These are phyloP conservation scores for Cicer chorassanicum DNA, from an alignment of 306 rosid genomes.

Conservation along the genomic window DNA sequence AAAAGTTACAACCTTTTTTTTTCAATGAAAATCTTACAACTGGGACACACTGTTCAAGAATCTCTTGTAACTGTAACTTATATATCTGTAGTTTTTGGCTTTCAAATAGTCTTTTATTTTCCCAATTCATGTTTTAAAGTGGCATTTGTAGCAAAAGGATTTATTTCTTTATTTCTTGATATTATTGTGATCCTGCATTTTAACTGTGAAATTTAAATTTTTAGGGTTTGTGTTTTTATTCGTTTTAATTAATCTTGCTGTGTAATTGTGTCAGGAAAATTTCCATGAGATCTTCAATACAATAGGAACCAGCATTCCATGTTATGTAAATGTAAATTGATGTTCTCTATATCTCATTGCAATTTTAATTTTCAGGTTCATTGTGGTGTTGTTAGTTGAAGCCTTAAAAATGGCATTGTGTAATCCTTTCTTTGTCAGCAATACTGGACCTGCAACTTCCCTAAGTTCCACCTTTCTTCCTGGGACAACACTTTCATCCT, in stretches of 20 bases:
- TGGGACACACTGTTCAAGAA: constrained; percentile 6
- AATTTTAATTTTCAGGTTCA: constrained; percentile 45
- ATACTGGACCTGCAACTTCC: constrained; percentile 44
- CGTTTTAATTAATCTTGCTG: not conserved
- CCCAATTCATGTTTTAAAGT: constrained; percentile 31
- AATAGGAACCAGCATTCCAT: not conserved
- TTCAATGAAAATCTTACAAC: not conserved
- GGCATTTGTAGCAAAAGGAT: constrained; percentile 23
- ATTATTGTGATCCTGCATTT: not conserved
- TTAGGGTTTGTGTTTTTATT: not conserved
- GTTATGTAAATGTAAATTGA: constrained; percentile 19
- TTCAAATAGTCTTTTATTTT: constrained; percentile 26
- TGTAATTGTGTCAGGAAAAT: not conserved
- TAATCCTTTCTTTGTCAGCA: constrained; percentile 50
- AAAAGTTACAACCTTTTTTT: constrained; percentile 22
- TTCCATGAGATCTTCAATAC: not conserved
- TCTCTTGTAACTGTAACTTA: not conserved
- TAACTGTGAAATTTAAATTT: not conserved
- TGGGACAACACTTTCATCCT: constrained; percentile 40
- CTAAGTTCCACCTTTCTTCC: constrained; percentile 53
- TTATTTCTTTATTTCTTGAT: constrained; percentile 7
- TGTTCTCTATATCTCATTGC: constrained; percentile 11
- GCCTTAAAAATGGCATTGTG: constrained; percentile 50
- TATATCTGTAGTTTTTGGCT: constrained; percentile 13
- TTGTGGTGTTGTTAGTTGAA: constrained; percentile 27